phyloP scores from a whole-genome alignment of 2,329 filamentous ascomycete species.

The Aspergillus ibericus region DNA sequence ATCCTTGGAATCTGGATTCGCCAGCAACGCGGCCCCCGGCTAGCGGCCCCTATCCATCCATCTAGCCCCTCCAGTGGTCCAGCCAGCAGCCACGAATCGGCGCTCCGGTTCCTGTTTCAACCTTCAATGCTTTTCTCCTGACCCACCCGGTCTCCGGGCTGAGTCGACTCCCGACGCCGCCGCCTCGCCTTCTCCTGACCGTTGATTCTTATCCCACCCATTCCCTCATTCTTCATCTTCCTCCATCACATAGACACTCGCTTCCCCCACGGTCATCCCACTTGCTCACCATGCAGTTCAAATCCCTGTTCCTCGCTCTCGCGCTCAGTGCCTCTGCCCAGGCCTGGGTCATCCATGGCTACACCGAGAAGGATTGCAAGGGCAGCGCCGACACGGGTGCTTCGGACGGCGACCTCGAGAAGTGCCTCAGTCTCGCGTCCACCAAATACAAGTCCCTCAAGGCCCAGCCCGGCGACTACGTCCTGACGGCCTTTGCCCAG shows the following conservation, averaged over 20 bases:
- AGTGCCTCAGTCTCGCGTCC: background rate
- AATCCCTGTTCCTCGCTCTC: background rate
- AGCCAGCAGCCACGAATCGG: background rate
- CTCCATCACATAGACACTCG: background rate
- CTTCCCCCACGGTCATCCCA: background rate
- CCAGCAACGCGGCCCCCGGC: no score
- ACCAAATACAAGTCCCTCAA: background rate
- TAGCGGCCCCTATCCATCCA: background rate
- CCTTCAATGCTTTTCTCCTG: background rate
- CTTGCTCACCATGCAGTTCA: conserved; percentile 1
- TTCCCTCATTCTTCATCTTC: background rate
- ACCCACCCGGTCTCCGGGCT: background rate
- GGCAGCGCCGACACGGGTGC: background rate
- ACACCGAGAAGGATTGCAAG: background rate
- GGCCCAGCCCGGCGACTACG: background rate
- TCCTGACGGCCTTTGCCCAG: background rate
- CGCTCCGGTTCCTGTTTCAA: background rate
- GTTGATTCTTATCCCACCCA: background rate
- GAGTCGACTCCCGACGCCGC: background rate
- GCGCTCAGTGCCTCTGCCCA: background rate
- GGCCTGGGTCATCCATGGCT: background rate
- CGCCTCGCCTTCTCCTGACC: background rate
- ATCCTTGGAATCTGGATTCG: background rate
- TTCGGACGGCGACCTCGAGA: no score
- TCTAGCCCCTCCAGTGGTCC: background rate